Conservation (phyloP, 2,329 filamentous ascomycete species). For the Fusarium citri region DNA sequence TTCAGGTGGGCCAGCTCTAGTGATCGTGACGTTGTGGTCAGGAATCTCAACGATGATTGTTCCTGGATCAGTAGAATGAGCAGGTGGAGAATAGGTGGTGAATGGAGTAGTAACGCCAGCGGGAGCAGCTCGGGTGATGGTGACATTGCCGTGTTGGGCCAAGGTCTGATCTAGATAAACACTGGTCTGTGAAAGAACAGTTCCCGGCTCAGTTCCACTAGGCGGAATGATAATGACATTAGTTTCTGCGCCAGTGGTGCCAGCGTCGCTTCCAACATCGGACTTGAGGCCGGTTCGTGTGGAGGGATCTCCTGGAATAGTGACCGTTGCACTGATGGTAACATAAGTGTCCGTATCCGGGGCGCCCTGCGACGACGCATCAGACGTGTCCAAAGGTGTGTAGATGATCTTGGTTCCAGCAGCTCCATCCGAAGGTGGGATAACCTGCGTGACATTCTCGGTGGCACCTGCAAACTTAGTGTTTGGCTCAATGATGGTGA, state of each 20-base stretch:
- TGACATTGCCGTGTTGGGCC: conserved; percentile 31
- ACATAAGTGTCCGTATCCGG: conserved; percentile 18
- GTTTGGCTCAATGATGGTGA: conserved; percentile 31
- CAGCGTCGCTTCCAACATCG: not conserved
- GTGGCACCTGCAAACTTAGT: conserved; percentile 29
- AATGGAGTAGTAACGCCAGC: conserved; percentile 24
- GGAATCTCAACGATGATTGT: conserved; percentile 31
- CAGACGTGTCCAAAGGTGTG: conserved; percentile 21
- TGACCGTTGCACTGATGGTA: conserved; percentile 25
- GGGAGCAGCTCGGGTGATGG: conserved; percentile 23
- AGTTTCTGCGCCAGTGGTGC: conserved; percentile 28
- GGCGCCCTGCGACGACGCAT: not conserved
- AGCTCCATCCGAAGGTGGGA: conserved; percentile 20
- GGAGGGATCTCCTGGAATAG: conserved; percentile 33
- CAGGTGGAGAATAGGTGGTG: conserved; percentile 28
- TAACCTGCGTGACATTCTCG: conserved; percentile 28
- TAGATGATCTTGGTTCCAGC: conserved; percentile 31
- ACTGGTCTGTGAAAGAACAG: conserved; percentile 31
- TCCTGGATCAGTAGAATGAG: conserved; percentile 22
- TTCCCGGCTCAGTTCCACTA: conserved; percentile 36
- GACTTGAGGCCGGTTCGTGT: conserved; percentile 13
- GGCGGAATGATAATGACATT: conserved; percentile 37
- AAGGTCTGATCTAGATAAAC: conserved; percentile 33
- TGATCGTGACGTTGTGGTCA: conserved; percentile 33
- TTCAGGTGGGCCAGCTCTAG: conserved; percentile 18